Evolutionary conservation across 192 early-diverging fungal species (phyloP).

Genomic region (Entomortierella chlamydospora): DNA sequence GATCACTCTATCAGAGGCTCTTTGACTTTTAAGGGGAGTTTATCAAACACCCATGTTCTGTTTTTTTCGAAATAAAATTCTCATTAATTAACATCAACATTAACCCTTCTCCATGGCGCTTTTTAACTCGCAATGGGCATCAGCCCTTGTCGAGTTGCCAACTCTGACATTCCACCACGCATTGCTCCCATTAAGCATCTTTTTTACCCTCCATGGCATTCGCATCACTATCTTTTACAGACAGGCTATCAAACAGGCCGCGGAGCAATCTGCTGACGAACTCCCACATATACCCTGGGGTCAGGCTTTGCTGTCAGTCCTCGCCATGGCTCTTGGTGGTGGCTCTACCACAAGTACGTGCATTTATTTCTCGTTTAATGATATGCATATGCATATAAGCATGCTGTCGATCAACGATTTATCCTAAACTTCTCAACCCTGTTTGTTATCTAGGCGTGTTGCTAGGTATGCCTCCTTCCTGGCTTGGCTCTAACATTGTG

Average conservation of each 20-base stretch:
- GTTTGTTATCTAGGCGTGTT: no score
- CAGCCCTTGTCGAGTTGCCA: constrained; percentile 38
- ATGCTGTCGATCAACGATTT: no score
- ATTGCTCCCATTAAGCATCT: constrained; percentile 48
- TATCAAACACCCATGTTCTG: neutral
- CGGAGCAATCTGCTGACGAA: constrained; percentile 31
- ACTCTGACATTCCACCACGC: constrained; percentile 48
- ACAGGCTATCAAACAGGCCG: constrained; percentile 12
- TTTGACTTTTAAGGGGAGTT: constrained; percentile 37
- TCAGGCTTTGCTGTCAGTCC: constrained; percentile 41
- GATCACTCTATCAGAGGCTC: constrained; percentile 24
- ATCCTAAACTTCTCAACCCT: no score
- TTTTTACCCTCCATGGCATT: constrained; percentile 42
- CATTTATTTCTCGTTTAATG: no score
- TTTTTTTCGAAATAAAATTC: neutral
- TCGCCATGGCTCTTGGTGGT: constrained; percentile 43
- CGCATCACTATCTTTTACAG: constrained; percentile 47
- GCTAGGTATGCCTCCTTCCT: constrained; percentile 53
- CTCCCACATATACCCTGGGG: constrained; percentile 25
- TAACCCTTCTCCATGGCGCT: constrained; percentile 13
- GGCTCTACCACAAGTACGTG: constrained; percentile 42
- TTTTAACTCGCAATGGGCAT: constrained; percentile 38
- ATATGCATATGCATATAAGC: no score
- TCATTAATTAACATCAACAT: neutral
- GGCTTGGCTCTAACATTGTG: constrained; percentile 50